A percentile compares a stretch with the other conserved stretches of the same genome.
Evolutionary conservation across 2,329 filamentous ascomycete genomes (phyloP).

Genomic region (Aspergillus amoenus): DNA sequence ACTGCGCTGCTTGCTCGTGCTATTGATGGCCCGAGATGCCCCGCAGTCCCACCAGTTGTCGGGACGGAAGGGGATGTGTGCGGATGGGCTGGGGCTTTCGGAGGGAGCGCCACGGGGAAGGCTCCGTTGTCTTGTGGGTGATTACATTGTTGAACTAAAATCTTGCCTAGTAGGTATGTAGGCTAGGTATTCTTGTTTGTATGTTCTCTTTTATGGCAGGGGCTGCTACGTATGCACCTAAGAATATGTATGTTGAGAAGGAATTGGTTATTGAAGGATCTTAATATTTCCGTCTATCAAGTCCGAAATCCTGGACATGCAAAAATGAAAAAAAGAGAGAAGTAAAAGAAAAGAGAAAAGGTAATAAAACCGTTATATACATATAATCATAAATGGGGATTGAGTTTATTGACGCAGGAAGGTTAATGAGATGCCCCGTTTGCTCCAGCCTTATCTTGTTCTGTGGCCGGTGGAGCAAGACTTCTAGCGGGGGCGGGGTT

Average conservation of each 20-base stretch:
- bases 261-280: neutral
- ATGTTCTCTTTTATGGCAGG: neutral
- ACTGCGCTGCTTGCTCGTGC: constrained; percentile 20
- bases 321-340: neutral
- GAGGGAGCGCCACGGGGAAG: too few relatives aligned
- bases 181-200: neutral
- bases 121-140: neutral
- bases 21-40: constrained; percentile 32
- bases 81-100: too few relatives aligned
- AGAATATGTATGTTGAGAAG: too few relatives aligned
- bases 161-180: neutral
- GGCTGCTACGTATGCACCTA: too few relatives aligned
- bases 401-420: neutral
- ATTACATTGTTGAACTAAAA: neutral
- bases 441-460: constrained; percentile 19
- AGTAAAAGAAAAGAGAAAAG: neutral
- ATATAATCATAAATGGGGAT: constrained; percentile 2
- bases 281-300: constrained; percentile 7
- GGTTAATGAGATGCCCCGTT: constrained; percentile 21
- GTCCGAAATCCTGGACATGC: neutral
- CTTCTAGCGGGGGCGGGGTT: constrained; percentile 59
- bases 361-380: constrained; percentile 5
- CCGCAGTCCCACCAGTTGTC: constrained; percentile 17
- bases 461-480: constrained; percentile 35
- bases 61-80: too few relatives aligned